phyloP scores from a whole-genome alignment of 192 early-diverging fungal genomes.

The Phycomyces blakesleeanus region DNA sequence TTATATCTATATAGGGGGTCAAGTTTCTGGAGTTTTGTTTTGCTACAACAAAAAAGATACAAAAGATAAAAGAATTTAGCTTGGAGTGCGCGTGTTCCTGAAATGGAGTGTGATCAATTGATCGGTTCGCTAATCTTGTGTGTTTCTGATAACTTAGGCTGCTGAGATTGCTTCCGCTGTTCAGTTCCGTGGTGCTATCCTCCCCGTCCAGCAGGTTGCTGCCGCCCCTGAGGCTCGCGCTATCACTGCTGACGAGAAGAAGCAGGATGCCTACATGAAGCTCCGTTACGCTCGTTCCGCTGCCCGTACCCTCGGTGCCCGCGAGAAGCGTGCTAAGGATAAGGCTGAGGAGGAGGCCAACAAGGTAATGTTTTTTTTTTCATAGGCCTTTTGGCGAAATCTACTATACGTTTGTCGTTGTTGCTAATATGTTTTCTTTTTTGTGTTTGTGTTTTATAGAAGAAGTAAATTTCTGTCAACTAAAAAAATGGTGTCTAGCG shows the following conservation, averaged over 20 bases:
- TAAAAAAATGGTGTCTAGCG: no score
- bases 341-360: slow-evolving; percentile 81
- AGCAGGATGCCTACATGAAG: slow-evolving; percentile 58
- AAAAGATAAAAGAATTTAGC: no score
- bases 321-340: slow-evolving; percentile 74
- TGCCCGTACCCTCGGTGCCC: slow-evolving; percentile 68
- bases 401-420: no score
- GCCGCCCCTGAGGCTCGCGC: slow-evolving; percentile 47
- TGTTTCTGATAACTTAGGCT: slow-evolving; percentile 20
- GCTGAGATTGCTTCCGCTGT: slow-evolving; percentile 53
- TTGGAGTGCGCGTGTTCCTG: no score
- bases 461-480: slow-evolving; percentile 12
- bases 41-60: not conserved
- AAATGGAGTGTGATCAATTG: no score
- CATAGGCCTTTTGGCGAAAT: no score
- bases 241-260: slow-evolving; percentile 53
- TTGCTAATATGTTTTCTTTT: no score
- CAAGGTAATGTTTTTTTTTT: no score
- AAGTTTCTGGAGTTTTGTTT: not conserved
- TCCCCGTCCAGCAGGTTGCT: slow-evolving; percentile 63
- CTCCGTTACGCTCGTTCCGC: slow-evolving; percentile 78
- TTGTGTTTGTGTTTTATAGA: slow-evolving; percentile 7
- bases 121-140: no score
- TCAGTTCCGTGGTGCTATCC: slow-evolving; percentile 61
- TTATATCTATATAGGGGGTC: no score